Evolutionary conservation across 2,329 filamentous ascomycete genomes (phyloP).

Genomic region (Fusarium oxysporum): DNA sequence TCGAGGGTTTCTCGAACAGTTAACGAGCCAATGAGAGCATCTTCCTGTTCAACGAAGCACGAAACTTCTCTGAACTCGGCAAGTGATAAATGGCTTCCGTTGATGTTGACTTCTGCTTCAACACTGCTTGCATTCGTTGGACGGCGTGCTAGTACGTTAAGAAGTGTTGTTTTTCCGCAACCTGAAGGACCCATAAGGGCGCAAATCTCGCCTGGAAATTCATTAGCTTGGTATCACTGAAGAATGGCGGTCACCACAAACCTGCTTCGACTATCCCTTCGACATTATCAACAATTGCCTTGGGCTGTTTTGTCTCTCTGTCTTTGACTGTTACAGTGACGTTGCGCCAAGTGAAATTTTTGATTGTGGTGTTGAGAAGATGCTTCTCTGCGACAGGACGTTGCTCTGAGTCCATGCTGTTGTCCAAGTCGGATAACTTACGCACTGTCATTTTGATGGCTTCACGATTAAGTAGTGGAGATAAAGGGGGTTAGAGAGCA

Average conservation of each 20-base stretch:
- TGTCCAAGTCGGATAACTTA: constrained; percentile 3
- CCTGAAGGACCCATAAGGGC: constrained; percentile 84
- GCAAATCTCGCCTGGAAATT: constrained; percentile 70
- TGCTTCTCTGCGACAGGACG: constrained; percentile 56
- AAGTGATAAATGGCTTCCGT: constrained; percentile 67
- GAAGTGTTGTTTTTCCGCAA: constrained; percentile 84
- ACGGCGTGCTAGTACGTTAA: constrained; percentile 79
- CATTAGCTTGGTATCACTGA: not conserved
- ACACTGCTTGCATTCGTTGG: constrained; percentile 56
- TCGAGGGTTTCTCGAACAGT: constrained; percentile 83
- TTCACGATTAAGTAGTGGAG: not conserved
- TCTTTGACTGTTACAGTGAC: constrained; percentile 80
- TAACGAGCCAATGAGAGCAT: constrained; percentile 82
- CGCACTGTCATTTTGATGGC: constrained; percentile 8
- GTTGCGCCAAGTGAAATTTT: constrained; percentile 73
- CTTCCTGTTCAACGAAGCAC: constrained; percentile 89
- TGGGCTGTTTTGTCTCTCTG: constrained; percentile 70
- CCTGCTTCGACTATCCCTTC: constrained; percentile 74
- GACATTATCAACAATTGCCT: constrained; percentile 71
- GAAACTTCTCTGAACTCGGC: constrained; percentile 72
- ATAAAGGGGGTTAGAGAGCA: not conserved
- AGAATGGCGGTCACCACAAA: constrained; percentile 41
- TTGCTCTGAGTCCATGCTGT: constrained; percentile 42
- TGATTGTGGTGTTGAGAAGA: constrained; percentile 72
- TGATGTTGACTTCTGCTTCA: constrained; percentile 63